A percentile compares a stretch with the other conserved stretches of the same genome.
phyloP scores from a whole-genome alignment of 257 asterid genomes.

The Solanum etuberosum region DNA sequence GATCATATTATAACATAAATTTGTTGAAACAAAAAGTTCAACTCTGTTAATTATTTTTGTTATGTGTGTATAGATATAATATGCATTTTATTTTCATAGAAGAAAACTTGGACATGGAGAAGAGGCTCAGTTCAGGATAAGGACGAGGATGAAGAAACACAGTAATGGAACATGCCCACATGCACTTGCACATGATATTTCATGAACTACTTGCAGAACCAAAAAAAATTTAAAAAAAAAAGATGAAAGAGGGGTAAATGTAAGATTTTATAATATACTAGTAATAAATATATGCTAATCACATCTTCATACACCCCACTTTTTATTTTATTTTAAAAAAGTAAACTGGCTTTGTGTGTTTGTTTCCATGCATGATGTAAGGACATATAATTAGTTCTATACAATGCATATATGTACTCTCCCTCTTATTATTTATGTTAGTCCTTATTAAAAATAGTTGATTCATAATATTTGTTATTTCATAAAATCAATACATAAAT shows the following conservation, averaged over 20 bases:
- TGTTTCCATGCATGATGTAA: background rate
- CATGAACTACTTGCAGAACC: background rate
- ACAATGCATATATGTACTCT: background rate
- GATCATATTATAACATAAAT: background rate
- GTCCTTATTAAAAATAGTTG: no score
- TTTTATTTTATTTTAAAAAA: background rate
- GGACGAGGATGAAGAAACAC: background rate
- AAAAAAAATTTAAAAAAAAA: background rate
- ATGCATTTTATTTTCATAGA: background rate
- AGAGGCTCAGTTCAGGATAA: background rate
- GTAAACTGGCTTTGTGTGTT: background rate
- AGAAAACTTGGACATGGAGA: background rate
- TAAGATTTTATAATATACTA: no score
- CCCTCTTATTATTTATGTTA: no score
- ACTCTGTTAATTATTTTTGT: background rate
- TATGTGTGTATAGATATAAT: background rate
- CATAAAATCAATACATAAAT: no score
- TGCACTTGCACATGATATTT: background rate
- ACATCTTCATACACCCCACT: background rate
- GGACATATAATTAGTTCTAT: background rate
- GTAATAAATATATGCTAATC: background rate
- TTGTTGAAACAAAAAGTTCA: background rate
- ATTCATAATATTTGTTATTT: no score
- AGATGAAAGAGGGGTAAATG: background rate
- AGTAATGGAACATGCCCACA: background rate